Conservation (phyloP, 176 grass and related monocot genomes). For the Triticum urartu region DNA sequence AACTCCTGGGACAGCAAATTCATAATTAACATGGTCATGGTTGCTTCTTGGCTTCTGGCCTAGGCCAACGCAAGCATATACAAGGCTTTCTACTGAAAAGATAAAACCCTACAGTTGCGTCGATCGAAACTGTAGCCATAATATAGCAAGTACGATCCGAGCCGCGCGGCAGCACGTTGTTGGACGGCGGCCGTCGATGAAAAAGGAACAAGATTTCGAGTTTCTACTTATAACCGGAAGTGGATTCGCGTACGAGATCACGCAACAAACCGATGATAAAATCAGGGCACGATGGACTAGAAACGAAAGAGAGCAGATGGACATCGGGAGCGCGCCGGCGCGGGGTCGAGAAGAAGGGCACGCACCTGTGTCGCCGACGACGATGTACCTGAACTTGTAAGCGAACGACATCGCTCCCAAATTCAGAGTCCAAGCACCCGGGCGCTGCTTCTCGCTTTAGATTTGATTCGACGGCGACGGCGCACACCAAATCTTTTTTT, state of each 20-base stretch:
- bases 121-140: too few relatives aligned
- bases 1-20: constrained; percentile 31
- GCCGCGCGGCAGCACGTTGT: too few relatives aligned
- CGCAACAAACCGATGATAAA: neutral
- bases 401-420: constrained; percentile 24
- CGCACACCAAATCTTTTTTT: too few relatives aligned
- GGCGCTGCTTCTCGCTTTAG: neutral
- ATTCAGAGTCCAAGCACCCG: neutral
- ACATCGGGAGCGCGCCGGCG: neutral
- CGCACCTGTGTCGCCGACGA: constrained; percentile 56
- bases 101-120: too few relatives aligned
- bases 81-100: too few relatives aligned
- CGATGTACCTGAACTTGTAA: constrained; percentile 66
- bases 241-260: neutral
- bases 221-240: neutral
- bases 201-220: too few relatives aligned
- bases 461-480: neutral
- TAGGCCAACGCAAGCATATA: too few relatives aligned
- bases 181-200: too few relatives aligned
- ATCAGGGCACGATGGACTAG: neutral
- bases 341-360: neutral
- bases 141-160: too few relatives aligned
- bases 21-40: neutral
- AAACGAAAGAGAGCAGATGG: neutral
- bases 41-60: too few relatives aligned